Base-by-base conservation (phyloP, 352 stramenopile genomes). In the Phytophthora quininea region DNA sequence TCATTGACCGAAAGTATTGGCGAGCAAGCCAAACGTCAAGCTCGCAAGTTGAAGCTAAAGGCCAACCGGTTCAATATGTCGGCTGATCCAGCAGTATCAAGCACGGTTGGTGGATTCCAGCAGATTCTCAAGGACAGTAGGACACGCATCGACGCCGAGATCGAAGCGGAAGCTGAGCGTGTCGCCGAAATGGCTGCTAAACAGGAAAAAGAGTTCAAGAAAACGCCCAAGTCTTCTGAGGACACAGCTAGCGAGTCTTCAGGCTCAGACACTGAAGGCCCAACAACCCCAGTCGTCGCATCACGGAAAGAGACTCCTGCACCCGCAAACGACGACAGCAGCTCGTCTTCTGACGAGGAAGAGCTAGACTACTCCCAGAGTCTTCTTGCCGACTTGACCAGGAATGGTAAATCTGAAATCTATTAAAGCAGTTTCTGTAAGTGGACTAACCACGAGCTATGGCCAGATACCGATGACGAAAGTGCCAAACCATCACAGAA, bases 311-410 rank as follows among this genome's bases (percentile, higher is more conserved):
- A 54, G 71, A 73, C 46, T 54, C 35, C 46, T 71, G 40, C 29
- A 51, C 49, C 48, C 24, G 68, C 72, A 27, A 60, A 54, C 9
- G 33, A 65, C 31, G 64, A 80, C 38, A 72, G 45, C 62, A 76
- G 64, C 46, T 74, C 58, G 24, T 76, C 67, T 24, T 88, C 76
- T 2, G 80, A 90, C 46, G 84, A 92, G 35, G 85, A 93, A 58
- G 71, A 81, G 38, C 53, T 88, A 19, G 79, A 91, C 68, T 93
- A 93, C 65, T 92, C 81, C 40, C 81, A 93, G 64, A 88, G 79
- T 67, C 71, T 93, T 6, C 66, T 93, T 38, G 85, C 85, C 35
- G 82, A 92, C 46, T 73, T 93, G 72, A 89, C 78, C 31, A 86
- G 86, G 49, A 73, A 77, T 29, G 81, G 82, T 89, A 76, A 81